phyloP scores from a whole-genome alignment of 2,329 filamentous ascomycete species.

The Ophiocordyceps camponoti-leonardi region DNA sequence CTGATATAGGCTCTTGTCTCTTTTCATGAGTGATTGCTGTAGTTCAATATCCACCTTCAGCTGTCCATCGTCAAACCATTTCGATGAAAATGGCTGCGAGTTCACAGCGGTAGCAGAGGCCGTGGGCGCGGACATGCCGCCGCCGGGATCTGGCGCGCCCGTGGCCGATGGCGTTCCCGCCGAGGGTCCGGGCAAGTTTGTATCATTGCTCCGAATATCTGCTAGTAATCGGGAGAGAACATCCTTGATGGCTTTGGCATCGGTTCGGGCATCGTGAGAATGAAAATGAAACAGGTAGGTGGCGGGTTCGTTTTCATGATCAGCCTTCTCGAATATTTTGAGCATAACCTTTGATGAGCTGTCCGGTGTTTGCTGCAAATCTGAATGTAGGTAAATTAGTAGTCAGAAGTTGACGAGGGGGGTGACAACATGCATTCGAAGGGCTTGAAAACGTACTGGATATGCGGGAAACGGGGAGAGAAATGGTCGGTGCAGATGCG shows the following conservation, averaged over 20 bases:
- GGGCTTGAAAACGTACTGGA: slow-evolving; percentile 45
- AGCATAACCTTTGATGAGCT: slow-evolving; percentile 82
- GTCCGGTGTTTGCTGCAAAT: slow-evolving; percentile 89
- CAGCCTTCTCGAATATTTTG: slow-evolving; percentile 66
- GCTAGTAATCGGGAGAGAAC: slow-evolving; percentile 64
- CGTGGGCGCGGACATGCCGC: slow-evolving; percentile 50
- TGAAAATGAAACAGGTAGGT: slow-evolving; percentile 84
- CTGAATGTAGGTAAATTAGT: slow-evolving; percentile 31
- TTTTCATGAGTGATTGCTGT: slow-evolving; percentile 76
- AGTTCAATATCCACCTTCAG: slow-evolving; percentile 65
- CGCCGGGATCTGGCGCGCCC: slow-evolving; percentile 11
- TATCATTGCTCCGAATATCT: slow-evolving; percentile 41
- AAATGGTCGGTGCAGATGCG: slow-evolving; percentile 46
- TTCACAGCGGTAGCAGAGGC: slow-evolving; percentile 57
- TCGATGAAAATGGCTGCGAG: slow-evolving; percentile 34
- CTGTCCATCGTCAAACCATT: slow-evolving; percentile 66
- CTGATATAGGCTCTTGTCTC: slow-evolving; percentile 56
- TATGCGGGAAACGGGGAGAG: slow-evolving; percentile 57
- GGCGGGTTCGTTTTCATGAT: slow-evolving; percentile 39
- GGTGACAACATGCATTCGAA: background rate
- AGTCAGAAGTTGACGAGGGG: no score
- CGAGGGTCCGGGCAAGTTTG: slow-evolving; percentile 29
- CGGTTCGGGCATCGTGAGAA: slow-evolving; percentile 56
- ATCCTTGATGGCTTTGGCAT: slow-evolving; percentile 76
- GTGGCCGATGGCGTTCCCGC: slow-evolving; percentile 10